Evolutionary conservation across 805 yeast species (phyloP), one percentile per base, ranked within the genome.

Genomic region (Candida lessepsii): DNA sequence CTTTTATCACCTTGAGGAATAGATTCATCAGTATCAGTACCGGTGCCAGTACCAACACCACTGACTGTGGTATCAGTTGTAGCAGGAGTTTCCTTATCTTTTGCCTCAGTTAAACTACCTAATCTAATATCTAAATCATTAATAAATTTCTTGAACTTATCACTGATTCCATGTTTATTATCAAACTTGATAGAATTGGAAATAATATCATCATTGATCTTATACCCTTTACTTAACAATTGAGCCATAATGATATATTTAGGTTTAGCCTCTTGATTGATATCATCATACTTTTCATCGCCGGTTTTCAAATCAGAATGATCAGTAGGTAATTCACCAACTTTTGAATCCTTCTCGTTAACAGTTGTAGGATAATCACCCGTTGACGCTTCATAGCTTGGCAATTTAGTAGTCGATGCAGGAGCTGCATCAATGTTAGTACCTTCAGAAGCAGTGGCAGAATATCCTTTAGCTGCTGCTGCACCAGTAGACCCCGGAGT

Each of bases 191-290:
- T 69, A 16, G 87, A 84, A 53, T 73, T 73, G 42, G 75, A 70
- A 31, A 85, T 67, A 36, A 83, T 63, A 37, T 70, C 62, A 58
- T 86, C 93, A 34, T 81, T 71, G 31, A 85, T 60, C 14, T 70
- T 74, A 56, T 86, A 85, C 4, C 95, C 95, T n/a, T 79, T 75
- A 23, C 87, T 71, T 44, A 85, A 67, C 51, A 82, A 75, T 60
- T 85, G 91, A 1, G 93, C 91, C 63, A 84, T 66, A 44, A 86
- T 79, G 14, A 87, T 78, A 41, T 80, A 61, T 54, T 83, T 83
- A 41, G 95, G 95, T 65, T 85, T 85, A 45, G 76, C 78, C 53
- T 86, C 95, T 63, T 85, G 95, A 4, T 71, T 60, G 39, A 83
- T 75, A 49, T 83, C 87, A 37, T 65, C 71, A 36, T 60, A 60